These are phyloP conservation scores for Saccharomyces hybrid DNA, from an alignment of 1,139 yeast species.

Conservation along the genomic window DNA sequence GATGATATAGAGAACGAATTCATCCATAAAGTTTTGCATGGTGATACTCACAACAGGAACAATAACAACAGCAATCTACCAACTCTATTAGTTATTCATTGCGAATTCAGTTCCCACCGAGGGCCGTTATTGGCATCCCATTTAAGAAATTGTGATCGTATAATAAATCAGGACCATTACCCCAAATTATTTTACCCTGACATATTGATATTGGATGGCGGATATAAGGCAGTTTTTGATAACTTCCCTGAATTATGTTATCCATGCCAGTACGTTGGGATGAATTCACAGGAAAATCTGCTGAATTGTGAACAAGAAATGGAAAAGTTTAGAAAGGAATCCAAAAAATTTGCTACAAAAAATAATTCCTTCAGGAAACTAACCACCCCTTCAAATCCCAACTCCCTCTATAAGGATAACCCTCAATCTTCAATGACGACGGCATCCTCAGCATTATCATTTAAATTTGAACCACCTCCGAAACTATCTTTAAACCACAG, in stretches of 20 bases:
- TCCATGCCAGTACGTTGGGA: constrained; percentile 77
- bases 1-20: constrained; percentile 40
- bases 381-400: constrained; percentile 9
- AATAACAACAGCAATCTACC: constrained; percentile 25
- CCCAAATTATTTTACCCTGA: constrained; percentile 83
- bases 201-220: constrained; percentile 81
- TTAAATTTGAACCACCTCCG: constrained; percentile 25
- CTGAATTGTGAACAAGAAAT: constrained; percentile 67
- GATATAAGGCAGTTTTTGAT: constrained; percentile 72
- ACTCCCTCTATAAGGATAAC: neutral
- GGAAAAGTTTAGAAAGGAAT: constrained; percentile 56
- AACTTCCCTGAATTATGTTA: constrained; percentile 42
- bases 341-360: constrained; percentile 38
- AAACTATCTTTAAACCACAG: constrained; percentile 13
- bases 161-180: constrained; percentile 60
- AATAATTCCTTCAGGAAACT: constrained; percentile 31
- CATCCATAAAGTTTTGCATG: constrained; percentile 8
- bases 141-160: constrained; percentile 75
- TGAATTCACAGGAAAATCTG: constrained; percentile 70
- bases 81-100: constrained; percentile 72
- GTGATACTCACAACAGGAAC: constrained; percentile 1
- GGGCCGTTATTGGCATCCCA: constrained; percentile 91
- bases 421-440: neutral
- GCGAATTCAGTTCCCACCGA: constrained; percentile 86
- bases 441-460: constrained; percentile 8